Evolutionary conservation across 208 protist genomes (phyloP), one percentile per base, ranked within the genome.

Genomic region (Leptomonas pyrrhocoris): DNA sequence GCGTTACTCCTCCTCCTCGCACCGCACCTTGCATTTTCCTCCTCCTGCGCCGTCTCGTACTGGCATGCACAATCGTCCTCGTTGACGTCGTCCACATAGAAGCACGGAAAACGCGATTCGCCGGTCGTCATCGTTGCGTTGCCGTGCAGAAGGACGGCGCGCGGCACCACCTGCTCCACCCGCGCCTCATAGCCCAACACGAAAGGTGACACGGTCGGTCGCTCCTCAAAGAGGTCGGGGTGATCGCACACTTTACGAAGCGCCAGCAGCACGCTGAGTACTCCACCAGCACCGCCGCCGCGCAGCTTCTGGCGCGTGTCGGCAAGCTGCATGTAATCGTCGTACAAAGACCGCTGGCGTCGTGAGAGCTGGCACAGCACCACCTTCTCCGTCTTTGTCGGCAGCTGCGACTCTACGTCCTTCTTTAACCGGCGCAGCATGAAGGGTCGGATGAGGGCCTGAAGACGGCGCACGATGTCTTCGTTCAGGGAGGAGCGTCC

Each of bases 201-300:
- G n/a, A 96, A 76, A 23, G 90, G 89, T 18, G 86, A 93, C 34
- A 85, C 13, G 0, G 83, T 94, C 7, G 90, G 86, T 2, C 90
- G 81, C 64, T 90, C 84, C 68, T 98, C 95, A 68, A 99, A 99
- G 38, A 99, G 74, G 63, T 98, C 93, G 0, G 98, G 98, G 77
- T 99, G 98, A 69, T 99, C 98, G 80, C 98, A 99, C n/a, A 98
- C 96, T 72, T 99, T 99, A 31, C 98, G 86, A 21, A 99, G 85
- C 54, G 97, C 94, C 79, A 99, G 97, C 8, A 99, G 80, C 30
- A 98, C 94, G 57, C 97, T 94, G 50, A 98, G 81, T 15, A 99
- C 93, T 0, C 91, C 90, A 31, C 97, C 80, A 7, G 90, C 89
- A 19, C 79, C 79, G 7, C 83, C 79, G 9, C 66, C 63, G 3